Evolutionary conservation across 495 filamentous ascomycete species (phyloP).

Genomic region (Gamarada debralockiae): DNA sequence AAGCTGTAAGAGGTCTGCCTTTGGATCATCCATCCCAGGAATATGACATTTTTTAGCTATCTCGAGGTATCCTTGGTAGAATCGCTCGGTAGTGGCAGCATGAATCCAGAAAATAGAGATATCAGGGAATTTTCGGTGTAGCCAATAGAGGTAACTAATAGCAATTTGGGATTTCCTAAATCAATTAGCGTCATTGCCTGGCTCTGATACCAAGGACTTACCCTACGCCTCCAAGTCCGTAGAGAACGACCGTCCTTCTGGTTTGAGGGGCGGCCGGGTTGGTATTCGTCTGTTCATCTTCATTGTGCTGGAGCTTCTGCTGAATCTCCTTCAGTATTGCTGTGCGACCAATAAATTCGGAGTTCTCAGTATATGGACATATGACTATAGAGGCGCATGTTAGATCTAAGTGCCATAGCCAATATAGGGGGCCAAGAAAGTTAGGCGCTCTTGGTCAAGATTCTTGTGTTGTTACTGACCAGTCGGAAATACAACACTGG

Average conservation of each 20-base stretch:
- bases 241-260: not conserved
- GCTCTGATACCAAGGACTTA: not conserved
- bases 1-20: slow-evolving; percentile 32
- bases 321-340: not conserved
- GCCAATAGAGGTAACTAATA: slow-evolving; percentile 1
- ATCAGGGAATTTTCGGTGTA: not conserved
- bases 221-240: not conserved
- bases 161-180: slow-evolving; percentile 9
- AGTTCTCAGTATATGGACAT: not conserved
- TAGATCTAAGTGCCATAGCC: too few species aligned
- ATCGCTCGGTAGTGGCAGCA: slow-evolving; percentile 30
- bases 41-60: slow-evolving; percentile 35
- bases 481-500: too few species aligned
- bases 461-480: too few species aligned
- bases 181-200: not conserved
- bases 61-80: slow-evolving; percentile 33
- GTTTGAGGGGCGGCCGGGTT: too few species aligned
- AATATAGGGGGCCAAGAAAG: too few species aligned
- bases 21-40: slow-evolving; percentile 30
- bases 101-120: slow-evolving; percentile 42
- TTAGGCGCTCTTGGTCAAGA: too few species aligned
- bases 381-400: too few species aligned
- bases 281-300: not conserved
- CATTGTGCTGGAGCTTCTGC: not conserved
- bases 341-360: not conserved